Evolutionary conservation across 768 basidiomycete species (phyloP).

Genomic region (Dacryopinax primogenitus): DNA sequence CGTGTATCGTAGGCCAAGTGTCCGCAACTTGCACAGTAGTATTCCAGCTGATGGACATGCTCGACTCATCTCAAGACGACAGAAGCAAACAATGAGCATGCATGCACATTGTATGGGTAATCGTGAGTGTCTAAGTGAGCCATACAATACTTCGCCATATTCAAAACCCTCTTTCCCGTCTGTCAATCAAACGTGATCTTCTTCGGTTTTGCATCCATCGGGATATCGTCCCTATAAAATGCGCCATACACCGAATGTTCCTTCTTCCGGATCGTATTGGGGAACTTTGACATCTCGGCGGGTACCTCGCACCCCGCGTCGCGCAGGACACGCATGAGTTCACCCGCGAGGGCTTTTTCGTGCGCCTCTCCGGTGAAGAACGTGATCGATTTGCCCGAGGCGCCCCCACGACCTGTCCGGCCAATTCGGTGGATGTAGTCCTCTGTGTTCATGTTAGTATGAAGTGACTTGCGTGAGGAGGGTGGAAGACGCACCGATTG

Average conservation of each 20-base stretch:
- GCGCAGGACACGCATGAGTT: conserved; percentile 76
- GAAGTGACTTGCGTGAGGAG: background rate
- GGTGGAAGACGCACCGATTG: conserved; percentile 74
- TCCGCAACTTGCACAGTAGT: too few species aligned
- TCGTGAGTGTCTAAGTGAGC: too few species aligned
- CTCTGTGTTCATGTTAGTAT: conserved; percentile 7
- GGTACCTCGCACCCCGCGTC: conserved; percentile 71
- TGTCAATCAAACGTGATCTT: conserved; percentile 38
- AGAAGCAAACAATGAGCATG: too few species aligned
- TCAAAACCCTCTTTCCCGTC: background rate
- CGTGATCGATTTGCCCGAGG: conserved; percentile 80
- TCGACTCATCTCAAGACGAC: too few species aligned
- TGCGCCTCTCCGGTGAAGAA: conserved; percentile 92
- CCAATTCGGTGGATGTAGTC: conserved; percentile 58
- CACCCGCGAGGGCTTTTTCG: conserved; percentile 78
- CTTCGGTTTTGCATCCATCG: conserved; percentile 29
- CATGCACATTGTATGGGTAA: too few species aligned
- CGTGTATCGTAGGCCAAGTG: too few species aligned
- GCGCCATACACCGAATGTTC: conserved; percentile 76
- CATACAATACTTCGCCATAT: too few species aligned
- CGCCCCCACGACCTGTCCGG: conserved; percentile 84
- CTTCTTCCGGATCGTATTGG: conserved; percentile 96
- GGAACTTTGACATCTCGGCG: conserved; percentile 69
- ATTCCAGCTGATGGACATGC: too few species aligned
- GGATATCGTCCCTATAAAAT: conserved; percentile 29